phyloP scores from a whole-genome alignment of 371 early-diverging fungal genomes.

The Rhizopus delemar region DNA sequence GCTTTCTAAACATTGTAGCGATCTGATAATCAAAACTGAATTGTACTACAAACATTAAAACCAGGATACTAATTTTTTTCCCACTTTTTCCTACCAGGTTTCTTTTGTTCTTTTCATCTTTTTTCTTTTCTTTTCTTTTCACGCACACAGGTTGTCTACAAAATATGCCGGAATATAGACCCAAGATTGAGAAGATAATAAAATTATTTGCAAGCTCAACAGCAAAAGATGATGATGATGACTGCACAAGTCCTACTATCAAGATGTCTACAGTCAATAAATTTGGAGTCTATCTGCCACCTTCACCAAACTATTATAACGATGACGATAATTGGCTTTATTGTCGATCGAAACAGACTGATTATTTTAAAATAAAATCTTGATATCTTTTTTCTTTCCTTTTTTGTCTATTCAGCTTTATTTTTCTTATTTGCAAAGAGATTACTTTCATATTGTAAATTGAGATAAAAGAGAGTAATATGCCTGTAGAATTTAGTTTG shows the following conservation, averaged over 20 bases:
- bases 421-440: no score
- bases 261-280: slow-evolving; percentile 46
- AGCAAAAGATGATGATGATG: neutral
- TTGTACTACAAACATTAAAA: neutral
- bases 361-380: slow-evolving; percentile 3
- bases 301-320: slow-evolving; percentile 31
- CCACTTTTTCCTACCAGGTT: neutral
- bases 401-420: no score
- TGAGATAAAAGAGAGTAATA: no score
- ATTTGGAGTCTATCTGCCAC: slow-evolving; percentile 43
- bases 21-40: slow-evolving; percentile 7
- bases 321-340: slow-evolving; percentile 11
- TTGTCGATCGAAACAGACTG: slow-evolving; percentile 1
- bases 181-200: neutral
- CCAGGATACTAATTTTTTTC: neutral
- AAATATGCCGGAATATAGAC: neutral
- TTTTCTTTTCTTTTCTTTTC: neutral
- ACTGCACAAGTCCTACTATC: slow-evolving; percentile 16
- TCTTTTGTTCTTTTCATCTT: neutral
- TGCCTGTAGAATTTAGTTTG: no score
- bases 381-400: neutral
- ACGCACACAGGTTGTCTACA: neutral
- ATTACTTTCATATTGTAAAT: neutral
- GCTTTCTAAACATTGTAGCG: neutral
- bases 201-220: neutral